A percentile compares a stretch with the other conserved stretches of the same genome.
Conservation (phyloP, 768 basidiomycete species). For the Pilatotrama ljubarskyi region DNA sequence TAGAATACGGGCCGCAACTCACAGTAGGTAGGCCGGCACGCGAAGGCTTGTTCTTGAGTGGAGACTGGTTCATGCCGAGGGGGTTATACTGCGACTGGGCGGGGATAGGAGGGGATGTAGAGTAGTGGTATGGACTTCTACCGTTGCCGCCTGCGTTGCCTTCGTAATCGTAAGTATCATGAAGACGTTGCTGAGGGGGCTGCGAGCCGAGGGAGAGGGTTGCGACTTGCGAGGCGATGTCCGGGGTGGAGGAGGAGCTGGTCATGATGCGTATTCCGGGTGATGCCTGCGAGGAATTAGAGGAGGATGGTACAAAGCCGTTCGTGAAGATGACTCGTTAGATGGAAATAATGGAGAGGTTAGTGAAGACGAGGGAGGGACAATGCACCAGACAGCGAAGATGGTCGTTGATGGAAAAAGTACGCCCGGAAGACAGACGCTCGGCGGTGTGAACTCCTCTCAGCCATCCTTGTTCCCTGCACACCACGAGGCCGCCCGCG, state of each 20-base stretch:
- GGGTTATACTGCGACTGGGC: slow-evolving; percentile 49
- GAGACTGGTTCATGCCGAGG: slow-evolving; percentile 63
- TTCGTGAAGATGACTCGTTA: slow-evolving; percentile 30
- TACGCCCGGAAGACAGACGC: slow-evolving; percentile 22
- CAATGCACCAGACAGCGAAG: slow-evolving; percentile 27
- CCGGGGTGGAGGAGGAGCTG: slow-evolving; percentile 67
- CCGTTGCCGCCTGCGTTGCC: slow-evolving; percentile 47
- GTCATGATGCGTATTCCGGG: slow-evolving; percentile 56
- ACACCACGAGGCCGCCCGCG: slow-evolving; percentile 17
- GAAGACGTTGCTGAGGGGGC: slow-evolving; percentile 72
- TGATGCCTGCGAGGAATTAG: slow-evolving; percentile 15
- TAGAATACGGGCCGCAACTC: slow-evolving; percentile 33
- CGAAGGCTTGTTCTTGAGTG: slow-evolving; percentile 72
- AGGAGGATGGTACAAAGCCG: slow-evolving; percentile 19
- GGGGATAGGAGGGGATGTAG: slow-evolving; percentile 61
- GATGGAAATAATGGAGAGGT: slow-evolving; percentile 22
- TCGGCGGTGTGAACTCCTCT: slow-evolving; percentile 18
- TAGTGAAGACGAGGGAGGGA: slow-evolving; percentile 22
- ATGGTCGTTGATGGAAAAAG: slow-evolving; percentile 34
- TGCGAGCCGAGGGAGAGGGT: slow-evolving; percentile 63
- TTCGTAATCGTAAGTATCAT: slow-evolving; percentile 87
- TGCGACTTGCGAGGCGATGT: slow-evolving; percentile 56
- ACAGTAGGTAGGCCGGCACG: slow-evolving; percentile 77
- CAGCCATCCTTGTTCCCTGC: slow-evolving; percentile 4
- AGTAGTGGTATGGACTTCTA: slow-evolving; percentile 70